A percentile compares a stretch with the other conserved stretches of the same genome.
phyloP scores from a whole-genome alignment of 495 filamentous ascomycete species.

The Parathielavia appendiculata region DNA sequence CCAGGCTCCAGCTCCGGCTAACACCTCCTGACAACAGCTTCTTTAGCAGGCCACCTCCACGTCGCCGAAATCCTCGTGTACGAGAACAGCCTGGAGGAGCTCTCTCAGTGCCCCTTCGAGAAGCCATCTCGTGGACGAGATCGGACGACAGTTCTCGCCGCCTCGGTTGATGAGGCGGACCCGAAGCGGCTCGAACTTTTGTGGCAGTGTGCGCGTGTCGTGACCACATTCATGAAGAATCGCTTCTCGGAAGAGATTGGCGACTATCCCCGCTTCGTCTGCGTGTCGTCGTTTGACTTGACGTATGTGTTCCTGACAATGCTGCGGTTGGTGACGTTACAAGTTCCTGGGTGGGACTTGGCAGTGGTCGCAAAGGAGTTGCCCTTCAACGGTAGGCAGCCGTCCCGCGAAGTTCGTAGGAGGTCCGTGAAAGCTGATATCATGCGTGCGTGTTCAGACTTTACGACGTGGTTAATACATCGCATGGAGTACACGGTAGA shows the following conservation, averaged over 20 bases:
- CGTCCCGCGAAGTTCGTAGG: background rate
- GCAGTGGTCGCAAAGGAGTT: conserved; percentile 18
- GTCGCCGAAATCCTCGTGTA: conserved; percentile 30
- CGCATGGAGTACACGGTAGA: conserved; percentile 23
- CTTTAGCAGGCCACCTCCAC: conserved; percentile 24
- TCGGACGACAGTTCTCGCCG: background rate
- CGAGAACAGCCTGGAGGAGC: conserved; percentile 23
- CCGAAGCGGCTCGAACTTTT: conserved; percentile 21
- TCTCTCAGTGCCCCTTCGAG: background rate
- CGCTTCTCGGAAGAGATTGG: conserved; percentile 12
- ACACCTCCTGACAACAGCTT: conserved; percentile 10
- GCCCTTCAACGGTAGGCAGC: conserved; percentile 14
- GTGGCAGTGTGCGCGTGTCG: conserved; percentile 20
- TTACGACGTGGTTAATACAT: conserved; percentile 9
- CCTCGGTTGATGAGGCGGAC: background rate
- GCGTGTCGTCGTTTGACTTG: conserved; percentile 26
- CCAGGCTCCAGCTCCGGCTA: background rate
- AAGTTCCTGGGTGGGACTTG: conserved; percentile 26
- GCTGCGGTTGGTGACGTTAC: conserved; percentile 27
- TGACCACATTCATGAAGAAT: conserved; percentile 20
- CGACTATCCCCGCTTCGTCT: conserved; percentile 27
- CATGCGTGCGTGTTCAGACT: background rate
- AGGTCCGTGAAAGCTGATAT: background rate
- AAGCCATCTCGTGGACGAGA: background rate
- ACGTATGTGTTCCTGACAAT: conserved; percentile 28